Base-by-base conservation (phyloP, 345 rosid genomes). In the Lepidium aucheri region DNA sequence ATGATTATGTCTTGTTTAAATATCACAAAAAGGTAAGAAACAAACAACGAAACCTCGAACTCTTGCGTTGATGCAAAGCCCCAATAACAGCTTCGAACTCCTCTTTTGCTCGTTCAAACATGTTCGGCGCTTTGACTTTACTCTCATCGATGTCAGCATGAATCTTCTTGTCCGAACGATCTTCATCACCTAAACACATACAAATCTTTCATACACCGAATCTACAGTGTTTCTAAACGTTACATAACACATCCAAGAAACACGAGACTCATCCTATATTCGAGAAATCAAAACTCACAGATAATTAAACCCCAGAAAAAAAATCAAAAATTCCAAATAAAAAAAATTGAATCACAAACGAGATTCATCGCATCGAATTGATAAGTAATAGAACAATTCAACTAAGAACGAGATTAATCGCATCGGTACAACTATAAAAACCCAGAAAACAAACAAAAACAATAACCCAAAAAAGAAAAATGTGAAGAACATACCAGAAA, bases 61-160 rank as follows among this genome's bases (percentile, higher is more conserved):
- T 60, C 63, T 70, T 68, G 22, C 33, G 73, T 18, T 67, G 63
- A 70, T 84, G 81, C 59, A 83, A 59, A 9, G 79, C 57, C 2
- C 84, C 82, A 66, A 78, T 65, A 43, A 85, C 76, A 49, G 93
- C 88, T 38, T 86, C 85, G 18, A 82, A 69, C 81, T 86, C 90
- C 53, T 87, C 90, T 79, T 83, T 80, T 0, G 80, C 87, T 76
- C 85, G 59, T 50, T 84, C 85, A 9, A 84, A 79, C 75, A 88
- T 57, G 60, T 79, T 82, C 18, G 88, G 90, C 0, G 90, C 88
- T 71, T 82, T 80, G 7, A 80, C 84, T 36, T 78, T 80, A 7
- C 53, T 76, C 66, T 71, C 83, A 54, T 80, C 81, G 9, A 80
- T 72, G 22, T 78, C 87, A 18, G 53, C 80, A 33, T 69, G 60